Base-by-base conservation (phyloP, 345 rosid species). In the Salix suchowensis region DNA sequence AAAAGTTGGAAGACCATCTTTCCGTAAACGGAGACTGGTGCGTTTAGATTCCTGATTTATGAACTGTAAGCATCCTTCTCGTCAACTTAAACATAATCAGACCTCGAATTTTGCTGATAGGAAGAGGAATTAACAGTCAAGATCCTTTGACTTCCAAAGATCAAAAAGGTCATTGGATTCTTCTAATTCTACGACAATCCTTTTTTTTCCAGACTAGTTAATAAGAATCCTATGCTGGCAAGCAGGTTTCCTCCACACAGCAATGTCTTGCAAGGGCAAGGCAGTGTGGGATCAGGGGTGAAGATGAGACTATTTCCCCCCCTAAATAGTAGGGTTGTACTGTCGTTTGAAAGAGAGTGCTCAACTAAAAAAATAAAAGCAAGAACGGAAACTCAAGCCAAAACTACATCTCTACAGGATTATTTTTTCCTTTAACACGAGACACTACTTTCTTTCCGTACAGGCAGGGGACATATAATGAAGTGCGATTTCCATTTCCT, bases 211-310 rank as follows among this genome's bases (percentile, higher is more conserved):
- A n/a, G 30, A 26, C 42, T 34, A 58, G 36, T 26, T 28, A 5
- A 77, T 11, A 42, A 21, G 74, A 71, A 70, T 70, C 79, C 74
- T n/a, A 77, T 77, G 74, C 36, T 64, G 68, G 64, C 46, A 50
- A 61, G 79, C 70, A 77, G 26, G 39, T 30, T 36, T n/a, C 34
- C 15, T 52, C 36, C 65, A n/a, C 36, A 66, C 50, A 62, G 60
- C 60, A 44, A 13, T 62, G 37, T 44, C 74, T 67, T 54, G 23
- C 28, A 1, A 36, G 30, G 82, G 80, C 78, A 77, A 61, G 62
- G 75, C 28, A 74, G 79, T 68, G 70, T 85, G 85, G 87, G 74
- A 15, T 39, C 61, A 44, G 30, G 73, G 66, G 67, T 39, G 65
- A 50, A 39, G 64, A 50, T 40, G 70, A 69, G 70, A 70, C 44